Evolutionary conservation across 2,329 filamentous ascomycete species (phyloP).

Genomic region (Scedosporium apiospermum): DNA sequence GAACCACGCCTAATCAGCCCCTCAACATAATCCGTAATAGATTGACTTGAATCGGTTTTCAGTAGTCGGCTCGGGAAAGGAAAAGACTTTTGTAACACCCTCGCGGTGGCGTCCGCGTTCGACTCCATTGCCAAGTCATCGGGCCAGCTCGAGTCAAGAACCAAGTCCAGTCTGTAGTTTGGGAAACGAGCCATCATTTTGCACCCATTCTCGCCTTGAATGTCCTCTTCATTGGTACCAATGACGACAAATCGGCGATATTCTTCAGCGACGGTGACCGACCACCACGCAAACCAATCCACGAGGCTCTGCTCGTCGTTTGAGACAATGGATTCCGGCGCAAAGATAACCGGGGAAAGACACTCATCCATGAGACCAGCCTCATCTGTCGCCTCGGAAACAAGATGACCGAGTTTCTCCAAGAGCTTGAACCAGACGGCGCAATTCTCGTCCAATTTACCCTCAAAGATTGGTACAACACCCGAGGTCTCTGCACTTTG

Average conservation of each 20-base stretch:
- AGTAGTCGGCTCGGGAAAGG: background rate
- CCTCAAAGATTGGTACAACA: too few species aligned
- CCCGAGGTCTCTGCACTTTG: background rate
- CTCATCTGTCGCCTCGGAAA: background rate
- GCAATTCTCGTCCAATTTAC: conserved; percentile 7
- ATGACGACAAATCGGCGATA: conserved; percentile 47
- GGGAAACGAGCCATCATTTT: conserved; percentile 10
- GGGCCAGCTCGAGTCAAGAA: conserved; percentile 21
- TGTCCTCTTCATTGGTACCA: conserved; percentile 28
- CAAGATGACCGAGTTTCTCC: background rate
- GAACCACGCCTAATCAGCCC: too few species aligned
- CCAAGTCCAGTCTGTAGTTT: conserved; percentile 23
- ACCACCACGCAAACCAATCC: conserved; percentile 55
- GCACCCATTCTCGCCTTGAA: background rate
- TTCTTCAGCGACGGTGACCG: conserved; percentile 34
- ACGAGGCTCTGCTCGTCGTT: conserved; percentile 54
- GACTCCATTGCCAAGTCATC: background rate
- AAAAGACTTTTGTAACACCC: background rate
- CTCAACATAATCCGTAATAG: background rate
- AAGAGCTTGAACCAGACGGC: background rate
- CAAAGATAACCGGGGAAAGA: conserved; percentile 31
- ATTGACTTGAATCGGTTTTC: background rate
- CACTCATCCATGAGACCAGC: conserved; percentile 18
- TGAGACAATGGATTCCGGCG: conserved; percentile 37
- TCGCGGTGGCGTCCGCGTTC: background rate